Evolutionary conservation across 352 stramenopile species (phyloP), one percentile per base, ranked within the genome.

Genomic region (Pilasporangium apinafurcum): DNA sequence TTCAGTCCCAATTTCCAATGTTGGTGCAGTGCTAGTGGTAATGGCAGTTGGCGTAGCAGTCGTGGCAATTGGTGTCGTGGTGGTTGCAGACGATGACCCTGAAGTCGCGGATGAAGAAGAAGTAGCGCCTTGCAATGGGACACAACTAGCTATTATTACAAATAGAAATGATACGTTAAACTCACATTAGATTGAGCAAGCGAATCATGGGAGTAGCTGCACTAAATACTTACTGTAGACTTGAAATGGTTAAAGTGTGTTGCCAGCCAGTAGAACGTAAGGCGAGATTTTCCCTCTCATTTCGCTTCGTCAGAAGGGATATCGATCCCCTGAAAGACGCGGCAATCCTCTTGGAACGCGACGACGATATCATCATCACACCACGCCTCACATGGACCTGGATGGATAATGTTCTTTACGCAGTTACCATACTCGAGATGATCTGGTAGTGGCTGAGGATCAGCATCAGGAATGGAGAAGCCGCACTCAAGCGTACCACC

Each of bases 331-430:
- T n/a, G 8, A 25, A 49, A 48, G 13, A 18, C 39, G 17, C 52
- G 56, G 49, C 64, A 75, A 38, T 75, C 56, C 13, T 45, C 48
- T 4, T 56, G 60, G 38, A 68, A 68, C 12, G 37, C 24, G 14
- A 44, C 37, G 12, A 44, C 37, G 37, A 31, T 44, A 22, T 32
- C 37, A 16, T 44, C 37, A 26, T 44, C 37, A 22, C 37, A 44
- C 37, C 37, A 44, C 24, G 37, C 37, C 39, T 45, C 24, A 12
- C 39, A 45, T 18, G 39, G 39, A 2, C 39, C 24, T 20, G 39
- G 24, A 18, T 20, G 37, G 37, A 44, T 44, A 16, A 44, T 62
- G n/a, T 58, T 33, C 12, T 22, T 18, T 9, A 37, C 26, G 39
- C 39, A 28, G 9, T 25, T 38, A 4, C 29, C 39, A 22, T 26